Evolutionary conservation across 2,329 filamentous ascomycete species (phyloP).

Genomic region (Thermothelomyces thermophilus): DNA sequence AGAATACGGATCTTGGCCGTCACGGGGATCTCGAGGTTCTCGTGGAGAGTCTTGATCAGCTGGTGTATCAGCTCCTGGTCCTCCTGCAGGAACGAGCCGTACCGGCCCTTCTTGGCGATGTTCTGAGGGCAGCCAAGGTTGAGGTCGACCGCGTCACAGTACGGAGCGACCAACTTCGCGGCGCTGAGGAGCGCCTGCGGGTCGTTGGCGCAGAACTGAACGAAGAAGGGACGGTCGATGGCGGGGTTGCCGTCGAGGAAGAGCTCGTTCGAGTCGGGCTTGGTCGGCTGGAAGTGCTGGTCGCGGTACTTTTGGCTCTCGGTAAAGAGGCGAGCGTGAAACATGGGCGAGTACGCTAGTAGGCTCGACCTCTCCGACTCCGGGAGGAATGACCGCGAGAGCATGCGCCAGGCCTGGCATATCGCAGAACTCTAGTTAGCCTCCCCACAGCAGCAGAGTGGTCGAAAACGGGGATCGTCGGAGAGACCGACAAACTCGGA

Average conservation of each 20-base stretch:
- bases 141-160: conserved; percentile 91
- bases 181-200: conserved; percentile 72
- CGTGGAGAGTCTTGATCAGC: conserved; percentile 79
- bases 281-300: conserved; percentile 69
- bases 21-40: conserved; percentile 71
- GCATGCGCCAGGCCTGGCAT: conserved; percentile 86
- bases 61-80: conserved; percentile 75
- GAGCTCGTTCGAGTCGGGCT: conserved; percentile 29
- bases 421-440: neutral
- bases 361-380: conserved; percentile 56
- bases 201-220: conserved; percentile 93
- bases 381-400: conserved; percentile 86
- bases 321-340: conserved; percentile 83
- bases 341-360: conserved; percentile 91
- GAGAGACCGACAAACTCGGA: conserved; percentile 79
- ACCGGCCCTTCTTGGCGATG: conserved; percentile 83
- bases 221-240: conserved; percentile 82
- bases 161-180: conserved; percentile 69
- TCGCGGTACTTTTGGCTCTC: conserved; percentile 71
- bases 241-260: conserved; percentile 82
- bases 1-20: conserved; percentile 93
- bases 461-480: too few relatives aligned
- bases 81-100: conserved; percentile 92
- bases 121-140: conserved; percentile 96
- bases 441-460: too few relatives aligned